Conservation (phyloP, 768 basidiomycete genomes). For the Termitomyces sp. region DNA sequence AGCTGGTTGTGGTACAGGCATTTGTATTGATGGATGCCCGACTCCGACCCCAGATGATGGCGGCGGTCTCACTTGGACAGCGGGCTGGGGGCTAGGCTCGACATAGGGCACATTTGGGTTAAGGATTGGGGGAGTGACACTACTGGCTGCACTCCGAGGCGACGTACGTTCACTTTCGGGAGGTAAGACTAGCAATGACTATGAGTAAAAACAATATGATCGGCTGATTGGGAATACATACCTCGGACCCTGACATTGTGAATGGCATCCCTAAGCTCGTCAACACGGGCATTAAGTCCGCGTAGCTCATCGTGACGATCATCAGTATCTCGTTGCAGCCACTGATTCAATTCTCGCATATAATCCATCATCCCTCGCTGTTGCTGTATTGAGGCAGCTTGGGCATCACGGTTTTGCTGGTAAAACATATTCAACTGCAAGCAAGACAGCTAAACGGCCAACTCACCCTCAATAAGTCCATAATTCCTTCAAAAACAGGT, state of each 20-base stretch:
- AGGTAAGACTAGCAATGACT: slow-evolving; percentile 3
- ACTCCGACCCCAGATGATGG: background rate
- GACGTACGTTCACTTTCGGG: slow-evolving; percentile 11
- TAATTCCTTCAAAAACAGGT: slow-evolving; percentile 58
- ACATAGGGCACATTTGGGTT: too few species aligned
- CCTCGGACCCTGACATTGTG: slow-evolving; percentile 29
- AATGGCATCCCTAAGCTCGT: slow-evolving; percentile 38
- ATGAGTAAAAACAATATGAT: background rate
- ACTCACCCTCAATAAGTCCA: slow-evolving; percentile 61
- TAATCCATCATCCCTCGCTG: slow-evolving; percentile 79
- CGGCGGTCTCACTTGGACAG: background rate
- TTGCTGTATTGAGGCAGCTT: slow-evolving; percentile 70
- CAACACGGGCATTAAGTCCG: slow-evolving; percentile 57
- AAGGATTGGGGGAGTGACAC: background rate
- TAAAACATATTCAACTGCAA: background rate
- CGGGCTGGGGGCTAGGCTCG: background rate
- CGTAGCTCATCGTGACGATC: slow-evolving; percentile 73
- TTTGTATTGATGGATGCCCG: background rate
- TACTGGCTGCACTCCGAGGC: slow-evolving; percentile 7
- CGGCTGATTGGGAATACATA: slow-evolving; percentile 14
- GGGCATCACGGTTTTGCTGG: slow-evolving; percentile 73
- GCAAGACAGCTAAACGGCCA: background rate
- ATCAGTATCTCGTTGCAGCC: slow-evolving; percentile 73
- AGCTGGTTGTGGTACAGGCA: slow-evolving; percentile 9
- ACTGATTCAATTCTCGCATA: slow-evolving; percentile 68